Percentiles rank a stretch among this genome's conserved stretches.
phyloP scores from a whole-genome alignment of 805 yeast species.

The Lachancea mirantina region DNA sequence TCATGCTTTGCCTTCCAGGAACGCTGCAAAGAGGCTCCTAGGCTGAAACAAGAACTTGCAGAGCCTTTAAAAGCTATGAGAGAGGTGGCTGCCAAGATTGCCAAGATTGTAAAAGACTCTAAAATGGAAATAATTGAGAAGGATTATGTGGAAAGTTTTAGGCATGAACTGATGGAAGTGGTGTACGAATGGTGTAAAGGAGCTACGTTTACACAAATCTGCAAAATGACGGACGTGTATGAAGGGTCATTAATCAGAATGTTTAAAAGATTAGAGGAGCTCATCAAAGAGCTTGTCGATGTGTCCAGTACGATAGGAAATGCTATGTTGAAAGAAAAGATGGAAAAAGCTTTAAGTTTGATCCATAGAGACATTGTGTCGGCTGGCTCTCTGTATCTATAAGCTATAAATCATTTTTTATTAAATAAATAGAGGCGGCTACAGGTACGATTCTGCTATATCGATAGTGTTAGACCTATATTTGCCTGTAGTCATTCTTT shows the following conservation, averaged over 20 bases:
- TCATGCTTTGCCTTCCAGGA: slow-evolving; percentile 98
- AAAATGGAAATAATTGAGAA: slow-evolving; percentile 85
- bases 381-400: slow-evolving; percentile 84
- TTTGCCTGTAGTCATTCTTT: slow-evolving; percentile 8
- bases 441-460: too few species aligned
- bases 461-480: too few species aligned
- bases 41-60: slow-evolving; percentile 81
- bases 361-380: slow-evolving; percentile 95
- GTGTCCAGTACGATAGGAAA: slow-evolving; percentile 97
- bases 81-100: slow-evolving; percentile 86
- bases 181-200: slow-evolving; percentile 96
- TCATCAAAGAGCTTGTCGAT: slow-evolving; percentile 78
- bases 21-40: slow-evolving; percentile 80
- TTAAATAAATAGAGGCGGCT: not conserved
- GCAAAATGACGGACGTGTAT: slow-evolving; percentile 97
- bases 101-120: slow-evolving; percentile 82
- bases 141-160: slow-evolving; percentile 86
- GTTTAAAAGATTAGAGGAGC: slow-evolving; percentile 90
- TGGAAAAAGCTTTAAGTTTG: slow-evolving; percentile 77
- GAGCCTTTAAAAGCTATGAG: slow-evolving; percentile 85
- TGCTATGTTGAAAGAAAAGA: slow-evolving; percentile 72
- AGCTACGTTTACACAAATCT: slow-evolving; percentile 90
- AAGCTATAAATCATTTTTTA: slow-evolving; percentile 3
- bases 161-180: slow-evolving; percentile 94
- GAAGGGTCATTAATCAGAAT: slow-evolving; percentile 94